A percentile compares a stretch with the other conserved stretches of the same genome.
These are phyloP conservation scores for Tylopilus rubrobrunneus DNA, from an alignment of 768 basidiomycete genomes.

Conservation along the genomic window DNA sequence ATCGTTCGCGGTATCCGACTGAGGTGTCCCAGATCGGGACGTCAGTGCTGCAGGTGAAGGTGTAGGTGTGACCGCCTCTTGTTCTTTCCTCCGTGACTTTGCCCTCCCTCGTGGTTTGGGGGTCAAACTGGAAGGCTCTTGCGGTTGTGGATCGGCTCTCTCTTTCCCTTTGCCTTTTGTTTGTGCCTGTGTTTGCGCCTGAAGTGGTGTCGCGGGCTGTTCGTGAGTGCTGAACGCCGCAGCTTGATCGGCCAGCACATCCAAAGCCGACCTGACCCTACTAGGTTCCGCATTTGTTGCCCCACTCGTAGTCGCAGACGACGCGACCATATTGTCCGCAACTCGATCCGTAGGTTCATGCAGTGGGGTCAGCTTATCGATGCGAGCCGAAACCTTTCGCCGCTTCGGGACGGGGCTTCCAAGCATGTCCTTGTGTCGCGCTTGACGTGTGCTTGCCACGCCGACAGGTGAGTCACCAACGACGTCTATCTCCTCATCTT, in stretches of 20 bases:
- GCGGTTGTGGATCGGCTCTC: constrained; percentile 3
- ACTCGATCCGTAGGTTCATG: constrained; percentile 3
- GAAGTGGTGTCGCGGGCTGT: constrained; percentile 8
- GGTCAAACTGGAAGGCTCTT: constrained; percentile 1
- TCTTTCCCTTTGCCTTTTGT: constrained; percentile 23
- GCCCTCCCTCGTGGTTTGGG: constrained; percentile 8
- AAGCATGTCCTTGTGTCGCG: constrained; percentile 18
- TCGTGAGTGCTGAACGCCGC: constrained; percentile 46
- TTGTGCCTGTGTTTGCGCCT: neutral
- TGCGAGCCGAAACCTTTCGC: constrained; percentile 22
- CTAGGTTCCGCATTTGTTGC: constrained; percentile 5
- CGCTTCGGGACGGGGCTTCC: constrained; percentile 41
- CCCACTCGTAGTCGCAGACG: constrained; percentile 1
- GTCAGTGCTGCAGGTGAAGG: constrained; percentile 1
- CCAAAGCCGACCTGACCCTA: constrained; percentile 52
- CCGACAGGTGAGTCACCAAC: constrained; percentile 20
- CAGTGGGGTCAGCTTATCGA: constrained; percentile 8
- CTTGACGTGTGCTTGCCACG: constrained; percentile 27
- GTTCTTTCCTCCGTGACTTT: constrained; percentile 7
- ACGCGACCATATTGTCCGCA: neutral
- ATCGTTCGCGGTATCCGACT: constrained; percentile 9
- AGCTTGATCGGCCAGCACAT: constrained; percentile 73
- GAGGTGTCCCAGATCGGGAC: constrained; percentile 18
- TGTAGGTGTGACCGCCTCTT: neutral
- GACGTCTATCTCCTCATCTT: constrained; percentile 28